Evolutionary conservation across 345 rosid genomes (phyloP), one percentile per base, ranked within the genome.

Genomic region (Excoecaria agallocha): DNA sequence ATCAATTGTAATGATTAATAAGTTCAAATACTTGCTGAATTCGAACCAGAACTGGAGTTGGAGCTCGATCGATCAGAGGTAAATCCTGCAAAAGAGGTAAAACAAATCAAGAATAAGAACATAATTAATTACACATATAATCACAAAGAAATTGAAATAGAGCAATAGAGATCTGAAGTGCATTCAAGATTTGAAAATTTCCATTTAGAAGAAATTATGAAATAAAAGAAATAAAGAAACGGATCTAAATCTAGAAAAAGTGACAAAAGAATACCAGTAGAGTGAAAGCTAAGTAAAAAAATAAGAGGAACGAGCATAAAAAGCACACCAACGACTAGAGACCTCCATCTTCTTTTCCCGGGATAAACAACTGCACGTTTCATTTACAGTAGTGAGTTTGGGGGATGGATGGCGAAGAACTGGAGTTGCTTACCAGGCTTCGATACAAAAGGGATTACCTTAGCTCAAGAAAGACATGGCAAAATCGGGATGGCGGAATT

Each of bases 271-370:
- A 43, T 70, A 77, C 76, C 76, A 37, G 89, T 51, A 71, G 97
- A 81, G 85, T 90, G 92, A 72, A 94, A 89, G 72, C 96, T 97
- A 24, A 91, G 93, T 72, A 94, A 82, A 78, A 94, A 91, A 60
- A 88, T 94, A 43, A 94, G 95, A 71, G 97, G 98, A 78, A 92
- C 97, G 65, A 94, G 89, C 98, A 93, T 92, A 25, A 88, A 87
- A 66, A 91, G 88, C 4, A 92, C 97, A 20, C 93, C 95, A 52
- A 87, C 72, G 19, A 84, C 95, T 58, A 91, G 84, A 66, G 85
- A 79, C 78, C 87, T 85, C 97, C 97, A 91, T 74, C 98, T 86
- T 72, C 94, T 81, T 73, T 94, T 94, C 51, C 86, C 93, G 16
- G 77, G 75, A 66, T 19, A 80, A 56, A 46, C 65, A 75, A 72